A percentile compares a stretch with the other conserved stretches of the same genome.
phyloP scores from a whole-genome alignment of 179 eudicot species.

The Amaranthus tricolor region DNA sequence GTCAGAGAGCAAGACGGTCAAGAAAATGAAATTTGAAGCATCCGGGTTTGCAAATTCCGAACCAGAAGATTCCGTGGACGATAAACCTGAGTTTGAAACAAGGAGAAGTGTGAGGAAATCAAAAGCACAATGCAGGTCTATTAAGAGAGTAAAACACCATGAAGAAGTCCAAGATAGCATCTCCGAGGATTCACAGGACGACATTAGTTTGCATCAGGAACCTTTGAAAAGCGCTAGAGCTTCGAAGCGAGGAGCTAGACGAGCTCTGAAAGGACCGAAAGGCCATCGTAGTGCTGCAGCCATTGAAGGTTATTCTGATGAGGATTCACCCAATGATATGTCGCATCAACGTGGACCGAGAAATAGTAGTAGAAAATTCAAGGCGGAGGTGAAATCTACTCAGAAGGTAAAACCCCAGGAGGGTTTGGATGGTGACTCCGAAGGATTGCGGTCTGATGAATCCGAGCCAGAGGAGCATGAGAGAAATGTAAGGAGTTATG shows the following conservation, averaged over 20 bases:
- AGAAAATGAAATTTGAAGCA: constrained; percentile 40
- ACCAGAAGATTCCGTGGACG: constrained; percentile 37
- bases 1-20: constrained; percentile 25
- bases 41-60: constrained; percentile 21
- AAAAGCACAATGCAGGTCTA: constrained; percentile 24
- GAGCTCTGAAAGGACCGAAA: constrained; percentile 29
- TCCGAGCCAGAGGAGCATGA: constrained; percentile 22
- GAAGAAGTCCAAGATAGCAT: constrained; percentile 22
- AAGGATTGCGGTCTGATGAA: constrained; percentile 33
- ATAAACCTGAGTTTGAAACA: constrained; percentile 22
- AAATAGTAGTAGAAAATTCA: constrained; percentile 29
- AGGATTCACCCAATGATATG: constrained; percentile 30
- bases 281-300: constrained; percentile 17
- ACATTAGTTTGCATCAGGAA: constrained; percentile 19
- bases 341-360: constrained; percentile 23
- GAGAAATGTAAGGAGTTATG: constrained; percentile 36
- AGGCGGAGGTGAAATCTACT: constrained; percentile 21
- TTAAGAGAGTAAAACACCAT: constrained; percentile 30
- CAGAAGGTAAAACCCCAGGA: constrained; percentile 19
- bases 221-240: constrained; percentile 31
- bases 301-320: constrained; percentile 26
- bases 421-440: constrained; percentile 28
- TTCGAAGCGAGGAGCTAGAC: constrained; percentile 27
- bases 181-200: constrained; percentile 37
- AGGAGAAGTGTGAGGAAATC: constrained; percentile 43